Evolutionary conservation across 2,329 filamentous ascomycete species (phyloP).

Genomic region (Fusarium dimerum): DNA sequence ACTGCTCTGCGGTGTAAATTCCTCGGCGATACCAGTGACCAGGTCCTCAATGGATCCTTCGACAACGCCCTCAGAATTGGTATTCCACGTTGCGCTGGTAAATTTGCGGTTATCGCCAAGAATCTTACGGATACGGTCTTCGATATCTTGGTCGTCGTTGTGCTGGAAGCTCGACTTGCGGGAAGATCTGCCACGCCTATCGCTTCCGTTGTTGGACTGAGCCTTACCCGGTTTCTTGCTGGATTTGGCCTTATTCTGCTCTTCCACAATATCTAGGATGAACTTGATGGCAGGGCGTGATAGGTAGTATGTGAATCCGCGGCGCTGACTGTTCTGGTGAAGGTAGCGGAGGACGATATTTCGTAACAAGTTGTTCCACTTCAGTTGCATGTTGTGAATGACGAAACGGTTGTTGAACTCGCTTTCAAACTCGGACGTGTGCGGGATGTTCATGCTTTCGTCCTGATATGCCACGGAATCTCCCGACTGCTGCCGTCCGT

Average conservation of each 20-base stretch:
- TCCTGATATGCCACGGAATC: conserved; percentile 54
- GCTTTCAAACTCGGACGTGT: conserved; percentile 79
- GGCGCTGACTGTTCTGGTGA: conserved; percentile 92
- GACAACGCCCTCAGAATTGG: conserved; percentile 34
- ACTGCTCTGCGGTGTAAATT: conserved; percentile 88
- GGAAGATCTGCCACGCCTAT: conserved; percentile 33
- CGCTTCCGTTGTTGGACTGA: conserved; percentile 29
- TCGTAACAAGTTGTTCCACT: conserved; percentile 95
- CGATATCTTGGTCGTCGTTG: conserved; percentile 67
- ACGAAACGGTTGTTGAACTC: conserved; percentile 99
- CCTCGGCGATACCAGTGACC: conserved; percentile 76
- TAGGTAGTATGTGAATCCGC: conserved; percentile 97
- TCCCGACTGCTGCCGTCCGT: conserved; percentile 35
- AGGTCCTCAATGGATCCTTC: conserved; percentile 61
- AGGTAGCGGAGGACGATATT: conserved; percentile 98
- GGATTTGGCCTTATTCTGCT: conserved; percentile 74
- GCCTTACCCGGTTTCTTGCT: conserved; percentile 31
- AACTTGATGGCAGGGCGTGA: conserved; percentile 96
- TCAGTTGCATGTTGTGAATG: conserved; percentile 94
- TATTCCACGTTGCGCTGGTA: conserved; percentile 48
- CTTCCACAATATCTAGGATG: conserved; percentile 95
- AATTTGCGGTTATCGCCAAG: conserved; percentile 82
- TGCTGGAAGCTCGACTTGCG: conserved; percentile 46
- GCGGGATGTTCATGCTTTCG: conserved; percentile 64
- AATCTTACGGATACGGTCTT: conserved; percentile 84